Base-by-base conservation (phyloP, 2,329 filamentous ascomycete genomes). In the Lasiodiplodia citricola region DNA sequence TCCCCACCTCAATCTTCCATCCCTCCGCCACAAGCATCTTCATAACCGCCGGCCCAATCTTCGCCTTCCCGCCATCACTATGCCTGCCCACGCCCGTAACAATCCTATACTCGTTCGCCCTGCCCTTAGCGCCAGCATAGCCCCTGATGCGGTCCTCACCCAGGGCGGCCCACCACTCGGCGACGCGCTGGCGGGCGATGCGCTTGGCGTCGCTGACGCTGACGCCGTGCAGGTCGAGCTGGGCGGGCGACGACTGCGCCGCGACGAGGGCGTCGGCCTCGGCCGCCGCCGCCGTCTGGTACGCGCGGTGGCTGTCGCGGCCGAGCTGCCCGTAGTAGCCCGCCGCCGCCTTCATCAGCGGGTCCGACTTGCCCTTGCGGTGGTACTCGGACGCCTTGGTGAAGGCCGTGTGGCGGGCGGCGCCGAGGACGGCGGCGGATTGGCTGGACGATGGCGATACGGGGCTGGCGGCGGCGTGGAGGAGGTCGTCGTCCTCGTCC, bases 81-180 rank as follows among this genome's bases (percentile, higher is more conserved):
- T 98, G 95, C 66, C 86, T 86, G 1, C 95, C 95, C 16, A 90
- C 77, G 0, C 95, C 95, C 3, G 94, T 97, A 66, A 98, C 87
- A 70, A 98, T 90, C 50, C 87, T 88, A 74, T 91, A 94, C 0
- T 88, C 85, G 7, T 83, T 83, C 7, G 44, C 44, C 6, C 78
- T 76, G 21, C 84, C 82, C 73, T 82, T 62, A 66, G 81, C 75
- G 68, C 80, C 76, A 70, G 78, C 74, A 14, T 62, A 68, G 56
- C 84, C 84, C 4, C 82, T 82, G 56, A 86, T 84, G 71, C 87
- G 87, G 60, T 85, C 83, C 75, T 94, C 91, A 0, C 92, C 92
- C 10, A 93, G 81, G 0, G 81, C 80, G 21, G 88, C 82, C 94
- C 94, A 97, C 95, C 95, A 98, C 11, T 77, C 77, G 71, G 87